phyloP scores from a whole-genome alignment of 768 basidiomycete genomes.

The Kwoniella pini region DNA sequence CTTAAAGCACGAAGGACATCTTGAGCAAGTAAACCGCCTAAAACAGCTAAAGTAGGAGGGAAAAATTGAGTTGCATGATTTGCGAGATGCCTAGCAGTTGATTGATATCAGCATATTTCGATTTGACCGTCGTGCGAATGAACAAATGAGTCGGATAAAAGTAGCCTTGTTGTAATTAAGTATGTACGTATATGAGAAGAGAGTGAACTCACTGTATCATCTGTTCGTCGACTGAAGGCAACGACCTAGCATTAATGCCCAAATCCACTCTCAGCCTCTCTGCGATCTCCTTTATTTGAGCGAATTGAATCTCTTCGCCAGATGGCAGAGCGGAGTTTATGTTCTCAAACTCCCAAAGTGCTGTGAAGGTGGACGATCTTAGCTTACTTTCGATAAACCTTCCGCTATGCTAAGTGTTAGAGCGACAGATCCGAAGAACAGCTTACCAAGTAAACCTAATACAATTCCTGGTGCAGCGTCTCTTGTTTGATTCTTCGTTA shows the following conservation, averaged over 20 bases:
- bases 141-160: no score
- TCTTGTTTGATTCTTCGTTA: conserved; percentile 76
- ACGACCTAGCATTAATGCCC: conserved; percentile 61
- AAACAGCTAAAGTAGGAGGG: conserved; percentile 88
- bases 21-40: conserved; percentile 92
- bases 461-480: conserved; percentile 74
- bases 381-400: not conserved
- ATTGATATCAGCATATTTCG: no score
- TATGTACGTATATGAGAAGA: no score
- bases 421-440: no score
- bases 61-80: conserved; percentile 78
- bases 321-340: conserved; percentile 65
- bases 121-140: no score
- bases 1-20: conserved; percentile 90
- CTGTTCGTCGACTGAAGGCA: conserved; percentile 58
- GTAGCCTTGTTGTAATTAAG: no score
- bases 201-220: conserved; percentile 66
- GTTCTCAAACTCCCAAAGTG: conserved; percentile 79
- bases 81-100: conserved; percentile 67
- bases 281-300: conserved; percentile 11
- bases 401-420: no score
- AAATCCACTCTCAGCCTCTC: conserved; percentile 65
- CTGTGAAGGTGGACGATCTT: conserved; percentile 55
- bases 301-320: conserved; percentile 55
- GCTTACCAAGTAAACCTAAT: conserved; percentile 70